Conservation (phyloP, 2,329 filamentous ascomycete species). For the Ceratocystiopsis sp. region DNA sequence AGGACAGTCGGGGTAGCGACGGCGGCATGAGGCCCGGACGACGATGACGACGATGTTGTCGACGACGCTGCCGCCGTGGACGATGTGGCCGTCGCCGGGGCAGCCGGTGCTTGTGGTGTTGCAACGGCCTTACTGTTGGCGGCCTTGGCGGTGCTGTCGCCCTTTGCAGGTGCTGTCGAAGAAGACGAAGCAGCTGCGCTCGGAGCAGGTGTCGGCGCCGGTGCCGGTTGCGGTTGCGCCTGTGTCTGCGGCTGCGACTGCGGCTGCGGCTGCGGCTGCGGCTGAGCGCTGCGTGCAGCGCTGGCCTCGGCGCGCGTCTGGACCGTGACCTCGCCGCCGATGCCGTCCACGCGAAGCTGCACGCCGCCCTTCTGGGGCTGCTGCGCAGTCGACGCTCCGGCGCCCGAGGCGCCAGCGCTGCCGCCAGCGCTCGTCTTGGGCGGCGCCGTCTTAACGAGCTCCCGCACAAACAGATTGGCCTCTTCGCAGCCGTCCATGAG, state of each 20-base stretch:
- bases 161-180: no score
- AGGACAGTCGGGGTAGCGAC: neutral
- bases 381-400: neutral
- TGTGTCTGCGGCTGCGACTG: no score
- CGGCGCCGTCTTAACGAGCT: slow-evolving; percentile 28
- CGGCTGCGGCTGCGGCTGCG: no score
- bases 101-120: no score
- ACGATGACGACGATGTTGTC: neutral
- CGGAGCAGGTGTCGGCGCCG: no score
- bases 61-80: no score
- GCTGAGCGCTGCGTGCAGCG: neutral
- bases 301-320: slow-evolving; percentile 22
- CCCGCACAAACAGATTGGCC: slow-evolving; percentile 53
- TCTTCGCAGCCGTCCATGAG: slow-evolving; percentile 58
- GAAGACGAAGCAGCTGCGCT: no score
- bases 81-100: no score
- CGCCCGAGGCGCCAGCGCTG: neutral
- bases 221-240: no score
- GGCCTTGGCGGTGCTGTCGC: no score
- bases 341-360: slow-evolving; percentile 35
- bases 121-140: no score
- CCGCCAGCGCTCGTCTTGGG: slow-evolving; percentile 10
- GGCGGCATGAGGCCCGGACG: no score
- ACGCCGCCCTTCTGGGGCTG: slow-evolving; percentile 13
- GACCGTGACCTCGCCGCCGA: slow-evolving; percentile 38